Conservation (phyloP, 2,329 filamentous ascomycete genomes). For the Ophiocordyceps camponoti-leonardi region DNA sequence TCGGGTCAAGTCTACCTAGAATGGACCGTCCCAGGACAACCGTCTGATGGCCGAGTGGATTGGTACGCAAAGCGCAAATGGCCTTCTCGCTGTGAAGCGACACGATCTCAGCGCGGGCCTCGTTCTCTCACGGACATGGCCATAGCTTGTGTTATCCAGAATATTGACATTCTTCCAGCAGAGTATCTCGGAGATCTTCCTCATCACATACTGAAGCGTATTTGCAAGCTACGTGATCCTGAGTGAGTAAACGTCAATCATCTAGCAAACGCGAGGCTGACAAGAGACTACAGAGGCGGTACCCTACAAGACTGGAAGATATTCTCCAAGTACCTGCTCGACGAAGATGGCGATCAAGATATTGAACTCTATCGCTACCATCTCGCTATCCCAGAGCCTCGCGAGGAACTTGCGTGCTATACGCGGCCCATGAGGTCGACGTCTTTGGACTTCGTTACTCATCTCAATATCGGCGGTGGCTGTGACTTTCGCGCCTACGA, state of each 20-base stretch:
- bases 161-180: slow-evolving; percentile 17
- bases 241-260: slow-evolving; percentile 13
- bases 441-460: slow-evolving; percentile 21
- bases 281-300: slow-evolving; percentile 11
- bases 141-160: slow-evolving; percentile 18
- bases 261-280: neutral
- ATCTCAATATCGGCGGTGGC: slow-evolving; percentile 20
- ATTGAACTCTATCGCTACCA: slow-evolving; percentile 20
- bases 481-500: slow-evolving; percentile 19
- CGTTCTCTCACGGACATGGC: slow-evolving; percentile 21
- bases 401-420: slow-evolving; percentile 17
- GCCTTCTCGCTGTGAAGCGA: too few species aligned
- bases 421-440: slow-evolving; percentile 18
- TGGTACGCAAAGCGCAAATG: too few species aligned
- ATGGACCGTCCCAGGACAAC: too few species aligned
- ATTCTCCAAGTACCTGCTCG: slow-evolving; percentile 16
- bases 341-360: slow-evolving; percentile 15
- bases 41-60: too few species aligned
- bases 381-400: slow-evolving; percentile 20
- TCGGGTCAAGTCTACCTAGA: too few species aligned
- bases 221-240: slow-evolving; percentile 22
- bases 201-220: slow-evolving; percentile 14
- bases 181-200: slow-evolving; percentile 18
- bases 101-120: slow-evolving; percentile 11
- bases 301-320: slow-evolving; percentile 23